Conservation (phyloP, 306 rosid species). For the Heteromeles arbutifolia region DNA sequence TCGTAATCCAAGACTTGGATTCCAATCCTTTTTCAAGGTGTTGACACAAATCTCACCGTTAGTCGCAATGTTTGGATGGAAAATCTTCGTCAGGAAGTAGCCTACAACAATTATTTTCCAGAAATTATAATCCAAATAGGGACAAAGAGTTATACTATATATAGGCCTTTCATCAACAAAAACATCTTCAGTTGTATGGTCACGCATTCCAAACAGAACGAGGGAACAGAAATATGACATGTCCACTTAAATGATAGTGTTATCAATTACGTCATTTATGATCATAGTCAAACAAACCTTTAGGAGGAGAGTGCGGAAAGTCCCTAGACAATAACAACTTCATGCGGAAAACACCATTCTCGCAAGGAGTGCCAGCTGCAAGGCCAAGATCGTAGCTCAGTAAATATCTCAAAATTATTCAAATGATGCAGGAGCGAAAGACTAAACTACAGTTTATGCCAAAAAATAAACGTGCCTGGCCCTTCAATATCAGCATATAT, state of each 20-base stretch:
- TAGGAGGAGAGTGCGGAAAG: constrained; percentile 91
- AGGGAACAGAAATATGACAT: background rate
- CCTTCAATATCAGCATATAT: constrained; percentile 93
- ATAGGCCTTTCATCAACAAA: background rate
- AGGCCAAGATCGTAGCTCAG: constrained; percentile 18
- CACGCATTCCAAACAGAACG: background rate
- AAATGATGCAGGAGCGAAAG: background rate
- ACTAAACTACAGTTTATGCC: background rate
- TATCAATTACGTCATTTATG: background rate
- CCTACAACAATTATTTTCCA: constrained; percentile 46
- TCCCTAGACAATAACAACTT: constrained; percentile 74
- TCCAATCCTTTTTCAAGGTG: constrained; percentile 95
- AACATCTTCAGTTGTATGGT: background rate
- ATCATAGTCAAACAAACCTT: constrained; percentile 42
- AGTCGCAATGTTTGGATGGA: constrained; percentile 86
- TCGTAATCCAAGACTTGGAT: constrained; percentile 87
- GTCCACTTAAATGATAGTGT: background rate
- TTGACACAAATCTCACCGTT: constrained; percentile 98
- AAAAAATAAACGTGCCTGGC: constrained; percentile 59
- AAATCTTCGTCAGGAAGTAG: constrained; percentile 81
- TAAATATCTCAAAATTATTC: constrained; percentile 2
- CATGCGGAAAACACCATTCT: constrained; percentile 95
- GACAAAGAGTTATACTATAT: background rate
- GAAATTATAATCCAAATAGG: background rate
- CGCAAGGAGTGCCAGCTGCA: constrained; percentile 96